Base-by-base conservation (phyloP, 495 filamentous ascomycete genomes). In the Hypoxylon crocopeplum region DNA sequence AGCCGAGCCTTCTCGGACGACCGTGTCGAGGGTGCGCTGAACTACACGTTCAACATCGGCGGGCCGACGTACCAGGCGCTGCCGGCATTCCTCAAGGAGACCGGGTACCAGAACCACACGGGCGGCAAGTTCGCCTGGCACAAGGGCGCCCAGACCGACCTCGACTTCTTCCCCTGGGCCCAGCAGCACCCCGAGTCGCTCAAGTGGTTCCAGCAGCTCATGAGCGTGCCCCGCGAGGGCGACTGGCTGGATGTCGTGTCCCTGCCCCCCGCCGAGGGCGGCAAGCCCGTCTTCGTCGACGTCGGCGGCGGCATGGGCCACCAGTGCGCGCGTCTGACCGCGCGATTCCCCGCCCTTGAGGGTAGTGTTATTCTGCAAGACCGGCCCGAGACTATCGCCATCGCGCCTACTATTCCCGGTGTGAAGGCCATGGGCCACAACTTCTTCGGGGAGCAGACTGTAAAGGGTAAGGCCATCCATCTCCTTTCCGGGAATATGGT, bases 141-240 rank as follows among this genome's bases (percentile, higher is more conserved):
- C 34, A 38, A 38, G 34, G 34, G 34, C 10, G 13, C n/a, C 5
- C 34, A 19, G 34, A 38, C 34, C 13, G 34, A 38, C 13, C 34
- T 38, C 34, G 34, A 38, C 34, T 38, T 38, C 34, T 38, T 38
- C 34, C 34, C 34, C 13, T 38, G 34, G 34, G 34, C 34, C 6
- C 34, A 38, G 34, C n/a, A 38, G 34, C n/a, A 38, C 34, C 34
- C 34, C 1, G 13, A 38, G 34, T 5, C 6, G 3, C 34, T 38
- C 2, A 7, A 10, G 34, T 38, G 34, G 34, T 38, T 38, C 34
- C 34, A 38, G 34, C 8, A 13, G 13, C 34, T 38, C 13, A 38
- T 38, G 34, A 38, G 34, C 15, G 13, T 38, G 8, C 34, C 34
- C 4, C 34, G 34, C 10, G 34, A 38, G 34, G 34, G 34, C 10